Evolutionary conservation across 2,329 filamentous ascomycete genomes (phyloP).

Genomic region (Penicillium sp.): DNA sequence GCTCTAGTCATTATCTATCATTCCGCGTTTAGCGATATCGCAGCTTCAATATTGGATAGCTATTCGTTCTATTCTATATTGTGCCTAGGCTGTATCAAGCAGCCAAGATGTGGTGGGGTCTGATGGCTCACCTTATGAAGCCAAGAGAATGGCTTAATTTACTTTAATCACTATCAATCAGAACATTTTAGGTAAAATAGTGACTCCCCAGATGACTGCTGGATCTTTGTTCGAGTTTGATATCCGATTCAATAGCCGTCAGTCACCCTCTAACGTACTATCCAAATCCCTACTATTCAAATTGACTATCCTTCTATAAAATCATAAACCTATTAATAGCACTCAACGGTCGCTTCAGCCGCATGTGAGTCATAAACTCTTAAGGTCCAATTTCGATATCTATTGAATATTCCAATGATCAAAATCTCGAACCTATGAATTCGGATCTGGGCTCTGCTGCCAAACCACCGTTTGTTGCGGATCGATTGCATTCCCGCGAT

Average conservation of each 20-base stretch:
- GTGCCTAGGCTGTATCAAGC: not conserved
- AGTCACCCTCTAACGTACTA: not conserved
- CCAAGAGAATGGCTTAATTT: constrained; percentile 6
- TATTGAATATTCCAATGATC: too few relatives aligned
- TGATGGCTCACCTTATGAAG: not conserved
- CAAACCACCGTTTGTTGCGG: not conserved
- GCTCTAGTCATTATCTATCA: not conserved
- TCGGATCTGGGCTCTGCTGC: not conserved
- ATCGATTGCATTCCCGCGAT: not conserved
- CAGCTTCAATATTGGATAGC: not conserved
- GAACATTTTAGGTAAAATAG: not conserved
- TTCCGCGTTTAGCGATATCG: not conserved
- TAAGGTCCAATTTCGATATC: not conserved
- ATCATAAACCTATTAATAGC: not conserved
- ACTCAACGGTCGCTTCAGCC: not conserved
- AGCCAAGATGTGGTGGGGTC: not conserved
- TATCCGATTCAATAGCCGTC: not conserved
- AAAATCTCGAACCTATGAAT: not conserved
- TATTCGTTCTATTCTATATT: not conserved
- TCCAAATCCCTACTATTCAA: not conserved
- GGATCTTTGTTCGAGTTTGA: not conserved
- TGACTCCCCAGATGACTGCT: not conserved
- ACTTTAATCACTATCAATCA: not conserved
- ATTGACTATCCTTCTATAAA: not conserved
- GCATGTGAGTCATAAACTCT: not conserved